Evolutionary conservation across 2,329 filamentous ascomycete species (phyloP).

Genomic region (Curvularia verruculosa): DNA sequence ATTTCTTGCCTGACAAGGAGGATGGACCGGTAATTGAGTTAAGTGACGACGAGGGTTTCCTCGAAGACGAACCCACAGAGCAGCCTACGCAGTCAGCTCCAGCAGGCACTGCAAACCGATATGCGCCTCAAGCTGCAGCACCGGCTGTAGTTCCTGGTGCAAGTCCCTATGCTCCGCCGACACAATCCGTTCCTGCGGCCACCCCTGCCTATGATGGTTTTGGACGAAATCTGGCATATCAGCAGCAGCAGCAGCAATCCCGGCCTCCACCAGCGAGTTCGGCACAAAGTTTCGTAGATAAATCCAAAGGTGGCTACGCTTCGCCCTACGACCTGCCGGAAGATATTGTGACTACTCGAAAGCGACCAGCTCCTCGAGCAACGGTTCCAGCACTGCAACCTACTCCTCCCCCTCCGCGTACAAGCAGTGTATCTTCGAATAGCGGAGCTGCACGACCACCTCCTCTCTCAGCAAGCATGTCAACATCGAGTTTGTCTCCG

Average conservation of each 20-base stretch:
- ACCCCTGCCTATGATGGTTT: conserved; percentile 42
- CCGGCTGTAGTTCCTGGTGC: conserved; percentile 34
- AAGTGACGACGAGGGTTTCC: conserved; percentile 84
- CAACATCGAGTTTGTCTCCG: conserved; percentile 48
- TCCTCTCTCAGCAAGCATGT: conserved; percentile 40
- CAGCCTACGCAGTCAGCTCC: conserved; percentile 23
- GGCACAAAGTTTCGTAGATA: conserved; percentile 83
- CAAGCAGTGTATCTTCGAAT: conserved; percentile 60
- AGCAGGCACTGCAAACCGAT: conserved; percentile 35
- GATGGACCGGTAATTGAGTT: conserved; percentile 66
- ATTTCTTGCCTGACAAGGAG: conserved; percentile 65
- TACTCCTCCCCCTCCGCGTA: conserved; percentile 63
- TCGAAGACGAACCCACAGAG: conserved; percentile 67
- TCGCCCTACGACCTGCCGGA: conserved; percentile 96
- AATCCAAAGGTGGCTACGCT: conserved; percentile 87
- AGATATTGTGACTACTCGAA: conserved; percentile 76
- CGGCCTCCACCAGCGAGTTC: conserved; percentile 59
- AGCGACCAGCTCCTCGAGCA: conserved; percentile 53
- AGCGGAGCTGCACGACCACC: conserved; percentile 27
- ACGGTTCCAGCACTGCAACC: conserved; percentile 46
- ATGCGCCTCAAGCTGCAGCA: conserved; percentile 43
- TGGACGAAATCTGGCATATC: conserved; percentile 35
- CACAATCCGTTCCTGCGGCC: conserved; percentile 53
- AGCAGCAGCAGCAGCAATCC: conserved; percentile 41
- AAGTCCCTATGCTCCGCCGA: conserved; percentile 59